Evolutionary conservation across 768 basidiomycete genomes (phyloP).

Genomic region (Royoungia palumana): DNA sequence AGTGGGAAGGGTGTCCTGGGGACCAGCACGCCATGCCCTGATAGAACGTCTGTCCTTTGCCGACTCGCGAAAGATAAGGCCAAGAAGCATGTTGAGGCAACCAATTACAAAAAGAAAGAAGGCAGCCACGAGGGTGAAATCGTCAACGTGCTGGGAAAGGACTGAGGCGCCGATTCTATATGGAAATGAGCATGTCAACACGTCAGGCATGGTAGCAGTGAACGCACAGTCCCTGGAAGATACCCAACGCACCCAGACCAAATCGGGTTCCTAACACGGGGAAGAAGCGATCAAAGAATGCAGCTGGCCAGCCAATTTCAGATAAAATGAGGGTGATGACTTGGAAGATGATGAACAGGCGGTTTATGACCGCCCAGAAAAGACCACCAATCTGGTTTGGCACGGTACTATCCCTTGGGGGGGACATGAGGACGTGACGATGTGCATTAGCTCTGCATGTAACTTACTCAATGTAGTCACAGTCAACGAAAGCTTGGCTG

Average conservation of each 20-base stretch:
- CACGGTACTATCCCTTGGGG: constrained; percentile 66
- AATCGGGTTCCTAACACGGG: constrained; percentile 83
- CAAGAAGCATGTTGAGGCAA: constrained; percentile 81
- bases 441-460: constrained; percentile 25
- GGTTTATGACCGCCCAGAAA: constrained; percentile 89
- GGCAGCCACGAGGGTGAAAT: constrained; percentile 85
- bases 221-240: constrained; percentile 81
- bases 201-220: background rate
- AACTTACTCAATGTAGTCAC: constrained; percentile 84
- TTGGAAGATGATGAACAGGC: constrained; percentile 85
- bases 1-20: constrained; percentile 48
- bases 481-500: constrained; percentile 40
- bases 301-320: constrained; percentile 76
- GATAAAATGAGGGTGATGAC: constrained; percentile 75
- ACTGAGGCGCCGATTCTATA: constrained; percentile 64
- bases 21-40: constrained; percentile 57
- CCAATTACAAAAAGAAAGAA: constrained; percentile 91
- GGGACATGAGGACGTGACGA: constrained; percentile 18
- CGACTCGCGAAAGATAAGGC: constrained; percentile 65
- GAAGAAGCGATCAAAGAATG: constrained; percentile 81
- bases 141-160: constrained; percentile 77
- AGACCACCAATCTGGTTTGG: constrained; percentile 88
- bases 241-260: constrained; percentile 82
- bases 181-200: constrained; percentile 7
- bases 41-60: constrained; percentile 63